These are phyloP conservation scores for Aspergillus funiculosus DNA, from an alignment of 495 filamentous ascomycete genomes.

Conservation along the genomic window DNA sequence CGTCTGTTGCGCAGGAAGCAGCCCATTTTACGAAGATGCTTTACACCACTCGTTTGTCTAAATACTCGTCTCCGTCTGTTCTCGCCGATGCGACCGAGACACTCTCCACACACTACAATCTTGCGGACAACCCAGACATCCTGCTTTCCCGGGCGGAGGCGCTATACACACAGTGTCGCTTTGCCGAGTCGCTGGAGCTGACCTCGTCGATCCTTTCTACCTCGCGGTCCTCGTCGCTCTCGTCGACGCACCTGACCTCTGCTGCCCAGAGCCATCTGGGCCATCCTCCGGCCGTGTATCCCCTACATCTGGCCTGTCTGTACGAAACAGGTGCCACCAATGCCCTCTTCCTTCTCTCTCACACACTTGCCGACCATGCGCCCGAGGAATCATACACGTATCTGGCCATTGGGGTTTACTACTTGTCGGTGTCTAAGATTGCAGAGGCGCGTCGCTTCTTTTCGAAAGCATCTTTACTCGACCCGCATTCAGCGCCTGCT, in stretches of 20 bases:
- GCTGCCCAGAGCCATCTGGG: conserved; percentile 54
- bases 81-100: conserved; percentile 86
- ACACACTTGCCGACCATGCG: conserved; percentile 87
- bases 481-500: conserved; percentile 93
- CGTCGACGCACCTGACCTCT: conserved; percentile 17
- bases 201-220: conserved; percentile 73
- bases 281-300: conserved; percentile 85
- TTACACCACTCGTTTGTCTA: conserved; percentile 93
- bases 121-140: conserved; percentile 82
- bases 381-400: conserved; percentile 87
- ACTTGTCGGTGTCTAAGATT: conserved; percentile 80
- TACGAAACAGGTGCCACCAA: conserved; percentile 84
- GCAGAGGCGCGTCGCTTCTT: conserved; percentile 93
- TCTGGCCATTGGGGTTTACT: conserved; percentile 93
- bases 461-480: conserved; percentile 93
- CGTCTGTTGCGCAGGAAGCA: conserved; percentile 66
- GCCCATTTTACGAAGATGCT: conserved; percentile 94
- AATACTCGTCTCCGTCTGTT: conserved; percentile 81
- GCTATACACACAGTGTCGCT: conserved; percentile 90
- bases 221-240: conserved; percentile 32
- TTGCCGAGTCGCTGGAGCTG: conserved; percentile 75
- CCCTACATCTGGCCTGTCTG: conserved; percentile 85
- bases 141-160: conserved; percentile 88
- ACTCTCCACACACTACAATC: conserved; percentile 87
- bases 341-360: conserved; percentile 84